These are phyloP conservation scores for Fonsecaea nubica DNA, from an alignment of 2,329 filamentous ascomycete genomes.

Conservation along the genomic window DNA sequence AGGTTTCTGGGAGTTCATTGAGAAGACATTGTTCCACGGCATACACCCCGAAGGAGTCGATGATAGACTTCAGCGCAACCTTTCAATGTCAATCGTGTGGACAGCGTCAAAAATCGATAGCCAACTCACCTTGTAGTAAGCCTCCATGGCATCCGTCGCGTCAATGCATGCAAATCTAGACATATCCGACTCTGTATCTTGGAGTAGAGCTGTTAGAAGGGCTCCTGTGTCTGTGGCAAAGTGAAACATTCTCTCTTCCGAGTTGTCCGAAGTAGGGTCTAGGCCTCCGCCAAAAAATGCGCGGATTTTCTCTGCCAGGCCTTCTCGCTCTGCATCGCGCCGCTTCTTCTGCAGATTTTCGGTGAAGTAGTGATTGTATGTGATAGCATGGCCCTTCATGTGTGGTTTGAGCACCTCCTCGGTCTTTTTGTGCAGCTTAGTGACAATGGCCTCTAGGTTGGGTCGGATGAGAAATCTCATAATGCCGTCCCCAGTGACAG, in stretches of 20 bases:
- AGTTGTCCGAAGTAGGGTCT: not conserved
- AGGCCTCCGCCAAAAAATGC: conserved; percentile 4
- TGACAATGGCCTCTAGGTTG: conserved; percentile 36
- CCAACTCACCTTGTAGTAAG: conserved; percentile 52
- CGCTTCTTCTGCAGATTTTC: conserved; percentile 44
- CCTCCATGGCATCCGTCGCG: conserved; percentile 55
- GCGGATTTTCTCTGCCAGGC: conserved; percentile 19
- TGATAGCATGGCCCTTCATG: conserved; percentile 48
- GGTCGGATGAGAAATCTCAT: conserved; percentile 37
- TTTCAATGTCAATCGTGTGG: conserved; percentile 32
- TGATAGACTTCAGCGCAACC: conserved; percentile 54
- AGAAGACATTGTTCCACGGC: conserved; percentile 59
- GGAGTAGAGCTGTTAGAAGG: conserved; percentile 41
- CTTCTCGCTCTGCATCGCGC: conserved; percentile 7
- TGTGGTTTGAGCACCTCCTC: conserved; percentile 56
- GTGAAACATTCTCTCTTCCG: not conserved
- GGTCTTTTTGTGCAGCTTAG: conserved; percentile 50
- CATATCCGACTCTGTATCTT: conserved; percentile 35
- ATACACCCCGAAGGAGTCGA: conserved; percentile 58
- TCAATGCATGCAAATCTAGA: conserved; percentile 49
- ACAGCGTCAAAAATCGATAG: not conserved
- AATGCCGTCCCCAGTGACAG: conserved; percentile 37
- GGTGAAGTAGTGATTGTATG: conserved; percentile 49
- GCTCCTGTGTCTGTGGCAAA: conserved; percentile 24
- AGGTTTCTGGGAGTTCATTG: conserved; percentile 49